Evolutionary conservation across 75 land plant species (phyloP).

Genomic region (Gnetum montanum): DNA sequence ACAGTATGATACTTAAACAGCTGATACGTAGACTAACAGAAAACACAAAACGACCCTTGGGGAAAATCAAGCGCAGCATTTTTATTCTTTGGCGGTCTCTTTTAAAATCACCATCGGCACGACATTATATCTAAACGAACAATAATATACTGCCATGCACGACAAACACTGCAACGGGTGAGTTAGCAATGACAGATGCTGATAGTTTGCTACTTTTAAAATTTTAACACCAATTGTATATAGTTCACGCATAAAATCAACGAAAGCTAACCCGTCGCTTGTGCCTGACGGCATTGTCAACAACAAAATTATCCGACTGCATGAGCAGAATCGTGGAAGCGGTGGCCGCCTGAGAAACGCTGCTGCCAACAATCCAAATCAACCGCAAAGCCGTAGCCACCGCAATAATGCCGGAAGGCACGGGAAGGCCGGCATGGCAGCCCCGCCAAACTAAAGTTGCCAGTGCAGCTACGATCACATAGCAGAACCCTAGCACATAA

Average conservation of each 20-base stretch:
- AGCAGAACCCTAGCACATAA: not conserved
- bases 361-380: conserved; percentile 38
- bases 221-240: too few relatives aligned
- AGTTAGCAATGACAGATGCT: not conserved
- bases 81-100: too few relatives aligned
- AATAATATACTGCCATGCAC: too few relatives aligned
- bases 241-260: too few relatives aligned
- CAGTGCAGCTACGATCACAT: not conserved
- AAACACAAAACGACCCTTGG: too few relatives aligned
- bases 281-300: conserved; percentile 17
- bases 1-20: too few relatives aligned
- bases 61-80: too few relatives aligned
- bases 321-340: conserved; percentile 31
- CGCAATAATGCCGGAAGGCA: not conserved
- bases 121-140: too few relatives aligned
- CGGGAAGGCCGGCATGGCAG: not conserved
- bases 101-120: too few relatives aligned
- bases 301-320: conserved; percentile 3
- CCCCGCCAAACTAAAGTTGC: not conserved
- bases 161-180: not conserved
- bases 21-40: too few relatives aligned
- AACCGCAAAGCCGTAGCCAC: conserved; percentile 20
- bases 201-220: too few relatives aligned
- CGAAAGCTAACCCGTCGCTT: conserved; percentile 70
- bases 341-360: conserved; percentile 44